Conservation (phyloP, 352 stramenopile genomes). For the Phytophthora fragariaefolia region DNA sequence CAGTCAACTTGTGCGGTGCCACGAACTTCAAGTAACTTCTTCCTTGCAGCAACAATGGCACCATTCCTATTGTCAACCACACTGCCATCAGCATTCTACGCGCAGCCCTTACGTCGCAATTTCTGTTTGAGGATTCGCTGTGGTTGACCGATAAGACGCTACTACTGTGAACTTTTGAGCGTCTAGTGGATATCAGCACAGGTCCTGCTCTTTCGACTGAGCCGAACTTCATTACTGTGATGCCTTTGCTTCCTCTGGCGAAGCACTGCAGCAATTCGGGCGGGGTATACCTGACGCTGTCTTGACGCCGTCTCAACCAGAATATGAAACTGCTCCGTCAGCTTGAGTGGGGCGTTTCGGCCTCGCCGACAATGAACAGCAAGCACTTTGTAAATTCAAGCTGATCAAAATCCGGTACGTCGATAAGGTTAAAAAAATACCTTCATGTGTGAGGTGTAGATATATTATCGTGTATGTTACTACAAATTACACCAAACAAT, state of each 20-base stretch:
- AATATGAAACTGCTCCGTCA: too few species aligned
- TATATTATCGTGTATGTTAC: neutral
- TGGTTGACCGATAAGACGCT: neutral
- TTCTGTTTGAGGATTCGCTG: neutral
- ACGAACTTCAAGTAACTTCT: conserved; percentile 29
- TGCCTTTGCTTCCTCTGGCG: too few species aligned
- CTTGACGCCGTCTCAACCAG: too few species aligned
- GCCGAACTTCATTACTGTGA: conserved; percentile 3
- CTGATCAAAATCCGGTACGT: too few species aligned
- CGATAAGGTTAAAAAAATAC: too few species aligned
- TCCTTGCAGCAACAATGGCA: conserved; percentile 23
- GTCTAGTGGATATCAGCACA: neutral
- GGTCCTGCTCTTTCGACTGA: neutral
- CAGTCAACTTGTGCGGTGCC: conserved; percentile 25
- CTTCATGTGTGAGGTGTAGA: neutral
- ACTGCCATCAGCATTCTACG: conserved; percentile 16
- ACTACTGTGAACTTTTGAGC: neutral
- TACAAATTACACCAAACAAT: neutral
- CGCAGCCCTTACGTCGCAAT: conserved; percentile 6
- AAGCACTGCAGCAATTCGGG: too few species aligned
- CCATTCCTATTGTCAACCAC: conserved; percentile 19
- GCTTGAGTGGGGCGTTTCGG: too few species aligned
- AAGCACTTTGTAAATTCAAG: too few species aligned
- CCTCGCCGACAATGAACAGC: too few species aligned
- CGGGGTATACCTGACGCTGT: conserved; percentile 2